A percentile compares a stretch with the other conserved stretches of the same genome.
Conservation (phyloP, 805 yeast genomes). For the Brettanomyces anomalus region DNA sequence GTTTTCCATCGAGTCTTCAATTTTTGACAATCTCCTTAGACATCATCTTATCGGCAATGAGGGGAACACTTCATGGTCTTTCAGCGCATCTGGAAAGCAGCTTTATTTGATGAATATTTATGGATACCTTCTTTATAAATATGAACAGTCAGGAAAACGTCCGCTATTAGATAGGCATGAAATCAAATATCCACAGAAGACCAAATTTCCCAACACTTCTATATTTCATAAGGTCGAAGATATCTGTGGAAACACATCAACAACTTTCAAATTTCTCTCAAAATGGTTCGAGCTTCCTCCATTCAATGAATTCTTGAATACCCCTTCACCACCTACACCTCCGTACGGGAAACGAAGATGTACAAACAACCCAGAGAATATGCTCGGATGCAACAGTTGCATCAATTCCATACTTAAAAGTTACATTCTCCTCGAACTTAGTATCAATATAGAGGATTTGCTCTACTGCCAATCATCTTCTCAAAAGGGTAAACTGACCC, state of each 20-base stretch:
- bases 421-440: conserved; percentile 22
- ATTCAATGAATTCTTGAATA: conserved; percentile 23
- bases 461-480: too few relatives aligned
- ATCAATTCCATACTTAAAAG: conserved; percentile 20
- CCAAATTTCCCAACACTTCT: conserved; percentile 24
- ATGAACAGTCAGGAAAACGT: conserved; percentile 2
- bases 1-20: conserved; percentile 21
- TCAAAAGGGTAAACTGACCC: too few relatives aligned
- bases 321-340: conserved; percentile 28
- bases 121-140: conserved; percentile 18
- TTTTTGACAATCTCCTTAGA: conserved; percentile 21
- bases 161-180: too few relatives aligned
- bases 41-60: conserved; percentile 20
- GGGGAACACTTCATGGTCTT: conserved; percentile 14
- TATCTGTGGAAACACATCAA: conserved; percentile 19
- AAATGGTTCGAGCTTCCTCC: conserved; percentile 31
- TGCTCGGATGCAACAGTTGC: conserved; percentile 19
- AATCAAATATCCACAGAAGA: conserved; percentile 7
- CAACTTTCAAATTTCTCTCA: conserved; percentile 19
- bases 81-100: conserved; percentile 18
- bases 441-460: conserved; percentile 22
- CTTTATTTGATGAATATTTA: conserved; percentile 21
- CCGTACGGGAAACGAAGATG: conserved; percentile 18
- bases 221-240: conserved; percentile 19
- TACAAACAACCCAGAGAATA: conserved; percentile 25